Percentiles rank a stretch among this genome's conserved stretches.
phyloP scores from a whole-genome alignment of 2,329 filamentous ascomycete species.

The Rosellinia necatrix region DNA sequence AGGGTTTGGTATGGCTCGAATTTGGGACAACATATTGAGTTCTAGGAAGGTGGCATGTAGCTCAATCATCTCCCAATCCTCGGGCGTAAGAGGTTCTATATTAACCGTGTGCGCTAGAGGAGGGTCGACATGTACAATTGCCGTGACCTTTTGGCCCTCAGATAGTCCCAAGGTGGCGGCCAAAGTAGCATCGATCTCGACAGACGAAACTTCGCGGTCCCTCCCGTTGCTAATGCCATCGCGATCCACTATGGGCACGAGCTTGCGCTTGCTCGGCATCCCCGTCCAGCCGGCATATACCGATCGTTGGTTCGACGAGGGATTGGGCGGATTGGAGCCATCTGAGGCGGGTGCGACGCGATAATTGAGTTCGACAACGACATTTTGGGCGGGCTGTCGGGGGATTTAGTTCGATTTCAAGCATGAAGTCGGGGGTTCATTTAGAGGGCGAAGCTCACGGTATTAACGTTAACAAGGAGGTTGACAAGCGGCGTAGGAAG shows the following conservation, averaged over 20 bases:
- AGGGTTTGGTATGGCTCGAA: conserved; percentile 91
- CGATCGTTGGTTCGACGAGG: conserved; percentile 63
- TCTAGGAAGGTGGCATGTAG: conserved; percentile 95
- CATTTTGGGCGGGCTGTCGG: conserved; percentile 84
- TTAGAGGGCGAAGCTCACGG: conserved; percentile 59
- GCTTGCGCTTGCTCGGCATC: conserved; percentile 89
- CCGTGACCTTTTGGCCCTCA: conserved; percentile 79
- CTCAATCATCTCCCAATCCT: conserved; percentile 99
- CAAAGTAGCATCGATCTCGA: conserved; percentile 88
- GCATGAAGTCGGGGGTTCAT: neutral
- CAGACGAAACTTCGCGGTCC: conserved; percentile 75
- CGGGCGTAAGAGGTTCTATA: conserved; percentile 91
- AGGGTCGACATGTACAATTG: conserved; percentile 81
- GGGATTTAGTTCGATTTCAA: conserved; percentile 11
- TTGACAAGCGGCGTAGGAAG: conserved; percentile 83
- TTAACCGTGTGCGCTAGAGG: conserved; percentile 92
- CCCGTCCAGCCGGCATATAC: conserved; percentile 96
- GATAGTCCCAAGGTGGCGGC: conserved; percentile 75
- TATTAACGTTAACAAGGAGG: conserved; percentile 85
- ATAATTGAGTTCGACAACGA: conserved; percentile 89
- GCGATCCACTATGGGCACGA: conserved; percentile 72
- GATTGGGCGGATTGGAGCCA: conserved; percentile 48
- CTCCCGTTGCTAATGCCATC: conserved; percentile 72
- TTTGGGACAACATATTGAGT: conserved; percentile 88
- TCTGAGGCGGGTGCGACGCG: conserved; percentile 55